These are phyloP conservation scores for Rasamsonia emersonii DNA, from an alignment of 2,329 filamentous ascomycete species.

Conservation along the genomic window DNA sequence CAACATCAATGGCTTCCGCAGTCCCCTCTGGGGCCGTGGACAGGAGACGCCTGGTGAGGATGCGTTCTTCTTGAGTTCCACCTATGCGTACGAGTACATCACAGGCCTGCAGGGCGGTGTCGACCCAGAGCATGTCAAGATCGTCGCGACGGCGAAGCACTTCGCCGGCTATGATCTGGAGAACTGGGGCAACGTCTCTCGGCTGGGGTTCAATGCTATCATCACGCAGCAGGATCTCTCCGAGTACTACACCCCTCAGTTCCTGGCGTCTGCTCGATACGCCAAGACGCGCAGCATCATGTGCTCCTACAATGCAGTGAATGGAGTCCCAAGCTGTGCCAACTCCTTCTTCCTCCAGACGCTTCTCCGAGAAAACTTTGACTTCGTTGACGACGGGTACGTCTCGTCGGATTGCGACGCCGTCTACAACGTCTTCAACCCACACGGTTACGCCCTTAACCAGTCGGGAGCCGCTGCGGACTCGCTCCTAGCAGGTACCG, in stretches of 20 bases:
- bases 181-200: slow-evolving; percentile 33
- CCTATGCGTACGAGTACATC: slow-evolving; percentile 47
- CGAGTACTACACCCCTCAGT: slow-evolving; percentile 60
- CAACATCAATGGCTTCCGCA: slow-evolving; percentile 58
- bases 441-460: slow-evolving; percentile 41
- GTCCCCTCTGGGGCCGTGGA: slow-evolving; percentile 56
- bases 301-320: slow-evolving; percentile 57
- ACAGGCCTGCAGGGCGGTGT: slow-evolving; percentile 45
- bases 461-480: slow-evolving; percentile 40
- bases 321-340: slow-evolving; percentile 58
- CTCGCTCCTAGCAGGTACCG: slow-evolving; percentile 44
- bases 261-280: slow-evolving; percentile 54
- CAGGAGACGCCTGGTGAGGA: slow-evolving; percentile 55
- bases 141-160: slow-evolving; percentile 51
- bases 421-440: slow-evolving; percentile 50
- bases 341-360: slow-evolving; percentile 54
- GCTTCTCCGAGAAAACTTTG: slow-evolving; percentile 57
- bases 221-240: slow-evolving; percentile 54
- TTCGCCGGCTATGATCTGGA: slow-evolving; percentile 53
- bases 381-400: slow-evolving; percentile 52
- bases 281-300: slow-evolving; percentile 51
- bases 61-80: slow-evolving; percentile 37
- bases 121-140: slow-evolving; percentile 28
- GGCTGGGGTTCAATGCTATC: slow-evolving; percentile 46
- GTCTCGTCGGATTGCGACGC: slow-evolving; percentile 60